Percentiles rank a stretch among this genome's conserved stretches.
Conservation (phyloP, 768 basidiomycete species). For the Lactarius hatsudake region DNA sequence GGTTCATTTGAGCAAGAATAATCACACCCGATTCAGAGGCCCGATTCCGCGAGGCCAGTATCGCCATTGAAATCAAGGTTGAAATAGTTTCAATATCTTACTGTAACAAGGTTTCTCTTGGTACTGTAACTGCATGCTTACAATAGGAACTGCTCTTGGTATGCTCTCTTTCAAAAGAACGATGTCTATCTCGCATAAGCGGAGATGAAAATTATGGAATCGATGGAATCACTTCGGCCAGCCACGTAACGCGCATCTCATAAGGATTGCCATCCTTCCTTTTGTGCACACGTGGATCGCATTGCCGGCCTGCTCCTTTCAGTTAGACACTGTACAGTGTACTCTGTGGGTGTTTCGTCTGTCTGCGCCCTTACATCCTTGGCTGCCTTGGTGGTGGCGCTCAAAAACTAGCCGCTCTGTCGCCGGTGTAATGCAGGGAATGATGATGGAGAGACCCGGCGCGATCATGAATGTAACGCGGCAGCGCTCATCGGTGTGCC, state of each 20-base stretch:
- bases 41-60: too few relatives aligned
- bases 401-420: neutral
- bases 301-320: neutral
- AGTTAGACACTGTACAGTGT: too few relatives aligned
- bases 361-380: neutral
- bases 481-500: neutral
- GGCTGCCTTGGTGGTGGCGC: neutral
- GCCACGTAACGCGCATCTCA: too few relatives aligned
- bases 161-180: neutral
- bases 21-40: too few relatives aligned
- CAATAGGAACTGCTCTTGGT: too few relatives aligned
- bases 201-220: neutral
- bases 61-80: too few relatives aligned
- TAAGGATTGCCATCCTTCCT: neutral
- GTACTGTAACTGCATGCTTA: too few relatives aligned
- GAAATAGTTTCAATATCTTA: too few relatives aligned
- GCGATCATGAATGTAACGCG: neutral
- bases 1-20: too few relatives aligned
- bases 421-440: neutral
- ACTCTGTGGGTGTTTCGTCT: neutral
- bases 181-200: neutral
- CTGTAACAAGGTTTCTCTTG: too few relatives aligned
- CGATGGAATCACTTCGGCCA: neutral
- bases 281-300: neutral
- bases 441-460: neutral